Conservation (phyloP, 495 filamentous ascomycete genomes). For the Tuber microsphaerosporum region DNA sequence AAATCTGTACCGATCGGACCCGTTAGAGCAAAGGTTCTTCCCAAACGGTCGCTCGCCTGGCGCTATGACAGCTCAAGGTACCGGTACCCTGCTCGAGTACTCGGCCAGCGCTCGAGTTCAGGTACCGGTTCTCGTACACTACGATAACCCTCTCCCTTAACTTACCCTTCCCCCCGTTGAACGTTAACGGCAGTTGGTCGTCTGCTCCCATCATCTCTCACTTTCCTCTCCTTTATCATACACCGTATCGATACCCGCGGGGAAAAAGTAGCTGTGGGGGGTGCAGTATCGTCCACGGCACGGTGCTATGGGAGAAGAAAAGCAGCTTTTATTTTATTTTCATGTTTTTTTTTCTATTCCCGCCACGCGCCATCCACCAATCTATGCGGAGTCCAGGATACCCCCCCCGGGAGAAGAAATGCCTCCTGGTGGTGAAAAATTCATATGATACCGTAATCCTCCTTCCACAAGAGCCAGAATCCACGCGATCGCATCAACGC, state of each 20-base stretch:
- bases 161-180: neutral
- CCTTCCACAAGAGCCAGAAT: slow-evolving; percentile 4
- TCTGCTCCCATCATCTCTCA: neutral
- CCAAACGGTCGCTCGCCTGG: neutral
- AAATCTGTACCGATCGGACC: neutral
- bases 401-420: neutral
- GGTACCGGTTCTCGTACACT: neutral
- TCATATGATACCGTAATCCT: slow-evolving; percentile 3
- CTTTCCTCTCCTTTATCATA: neutral
- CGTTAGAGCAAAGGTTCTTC: neutral
- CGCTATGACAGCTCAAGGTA: neutral
- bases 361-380: neutral
- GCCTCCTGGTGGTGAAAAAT: neutral
- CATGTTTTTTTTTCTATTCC: neutral
- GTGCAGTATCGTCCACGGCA: neutral
- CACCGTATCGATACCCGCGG: neutral
- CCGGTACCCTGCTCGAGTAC: neutral
- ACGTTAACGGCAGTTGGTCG: neutral
- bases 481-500: neutral
- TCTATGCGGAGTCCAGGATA: neutral
- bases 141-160: neutral
- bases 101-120: too few species aligned
- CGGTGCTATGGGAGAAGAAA: neutral
- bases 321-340: neutral
- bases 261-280: neutral